Evolutionary conservation across 2,329 filamentous ascomycete genomes (phyloP).

Genomic region (Xylariaceae sp.): DNA sequence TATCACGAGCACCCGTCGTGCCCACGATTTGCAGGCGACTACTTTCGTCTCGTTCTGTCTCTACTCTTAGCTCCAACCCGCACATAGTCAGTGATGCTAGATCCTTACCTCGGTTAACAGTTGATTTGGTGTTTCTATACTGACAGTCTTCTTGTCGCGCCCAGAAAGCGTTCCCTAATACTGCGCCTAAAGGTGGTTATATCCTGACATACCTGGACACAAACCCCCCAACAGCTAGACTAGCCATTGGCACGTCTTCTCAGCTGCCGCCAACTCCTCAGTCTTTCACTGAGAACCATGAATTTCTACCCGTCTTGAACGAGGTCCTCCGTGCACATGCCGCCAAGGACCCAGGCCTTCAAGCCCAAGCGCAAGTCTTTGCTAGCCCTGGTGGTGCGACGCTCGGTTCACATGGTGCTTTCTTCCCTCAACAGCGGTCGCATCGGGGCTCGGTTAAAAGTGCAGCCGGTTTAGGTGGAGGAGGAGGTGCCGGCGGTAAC

Average conservation of each 20-base stretch:
- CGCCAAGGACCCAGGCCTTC: slow-evolving; percentile 49
- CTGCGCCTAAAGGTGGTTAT: slow-evolving; percentile 41
- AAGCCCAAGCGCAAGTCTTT: slow-evolving; percentile 54
- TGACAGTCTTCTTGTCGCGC: slow-evolving; percentile 11
- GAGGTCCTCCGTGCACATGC: slow-evolving; percentile 52
- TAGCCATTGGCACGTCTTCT: slow-evolving; percentile 57
- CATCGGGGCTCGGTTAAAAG: slow-evolving; percentile 31
- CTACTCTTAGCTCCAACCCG: slow-evolving; percentile 46
- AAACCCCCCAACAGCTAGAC: slow-evolving; percentile 46
- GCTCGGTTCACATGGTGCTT: slow-evolving; percentile 48
- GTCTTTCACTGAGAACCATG: slow-evolving; percentile 54
- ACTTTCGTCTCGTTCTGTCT: slow-evolving; percentile 34
- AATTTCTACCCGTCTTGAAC: slow-evolving; percentile 55
- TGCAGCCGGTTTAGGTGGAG: slow-evolving; percentile 32
- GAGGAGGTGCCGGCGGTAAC: slow-evolving; percentile 42
- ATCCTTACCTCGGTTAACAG: background rate
- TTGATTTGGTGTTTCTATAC: background rate
- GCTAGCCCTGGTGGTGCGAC: slow-evolving; percentile 52
- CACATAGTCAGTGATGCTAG: slow-evolving; percentile 44
- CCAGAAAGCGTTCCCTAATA: slow-evolving; percentile 55
- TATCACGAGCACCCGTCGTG: slow-evolving; percentile 27
- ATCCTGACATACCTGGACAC: slow-evolving; percentile 57
- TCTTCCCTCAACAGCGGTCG: slow-evolving; percentile 41
- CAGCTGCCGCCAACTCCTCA: slow-evolving; percentile 55
- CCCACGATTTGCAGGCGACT: slow-evolving; percentile 21